These are phyloP conservation scores for Solanum ossicruentum DNA, from an alignment of 257 asterid species.

Conservation along the genomic window DNA sequence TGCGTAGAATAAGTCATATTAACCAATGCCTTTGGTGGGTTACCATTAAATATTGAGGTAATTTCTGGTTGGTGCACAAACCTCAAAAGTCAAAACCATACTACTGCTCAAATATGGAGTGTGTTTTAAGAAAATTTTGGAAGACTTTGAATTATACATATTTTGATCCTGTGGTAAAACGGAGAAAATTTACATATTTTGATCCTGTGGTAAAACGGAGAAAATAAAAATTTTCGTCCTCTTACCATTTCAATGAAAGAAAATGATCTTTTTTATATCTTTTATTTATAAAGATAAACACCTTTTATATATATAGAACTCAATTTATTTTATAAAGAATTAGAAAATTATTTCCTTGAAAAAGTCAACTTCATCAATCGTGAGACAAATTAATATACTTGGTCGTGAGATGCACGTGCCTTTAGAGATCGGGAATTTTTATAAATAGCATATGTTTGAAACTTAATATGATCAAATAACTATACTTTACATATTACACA, in stretches of 20 bases:
- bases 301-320: background rate
- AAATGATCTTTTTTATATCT: background rate
- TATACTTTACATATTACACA: too few relatives aligned
- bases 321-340: too few relatives aligned
- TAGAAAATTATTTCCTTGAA: too few relatives aligned
- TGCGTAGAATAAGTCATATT: background rate
- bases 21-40: background rate
- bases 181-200: too few relatives aligned
- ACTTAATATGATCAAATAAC: too few relatives aligned
- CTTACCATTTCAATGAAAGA: too few relatives aligned
- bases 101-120: background rate
- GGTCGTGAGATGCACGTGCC: background rate
- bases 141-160: background rate
- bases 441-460: too few relatives aligned
- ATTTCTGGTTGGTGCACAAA: background rate
- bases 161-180: background rate
- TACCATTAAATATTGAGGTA: background rate
- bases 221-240: background rate
- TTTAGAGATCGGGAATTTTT: too few relatives aligned
- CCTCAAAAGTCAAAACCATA: background rate
- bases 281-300: too few relatives aligned
- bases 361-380: background rate
- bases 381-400: background rate
- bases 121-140: background rate
- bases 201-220: background rate